These are phyloP conservation scores for Camellia granthamiana DNA, from an alignment of 148 eudicot genomes.

Conservation along the genomic window DNA sequence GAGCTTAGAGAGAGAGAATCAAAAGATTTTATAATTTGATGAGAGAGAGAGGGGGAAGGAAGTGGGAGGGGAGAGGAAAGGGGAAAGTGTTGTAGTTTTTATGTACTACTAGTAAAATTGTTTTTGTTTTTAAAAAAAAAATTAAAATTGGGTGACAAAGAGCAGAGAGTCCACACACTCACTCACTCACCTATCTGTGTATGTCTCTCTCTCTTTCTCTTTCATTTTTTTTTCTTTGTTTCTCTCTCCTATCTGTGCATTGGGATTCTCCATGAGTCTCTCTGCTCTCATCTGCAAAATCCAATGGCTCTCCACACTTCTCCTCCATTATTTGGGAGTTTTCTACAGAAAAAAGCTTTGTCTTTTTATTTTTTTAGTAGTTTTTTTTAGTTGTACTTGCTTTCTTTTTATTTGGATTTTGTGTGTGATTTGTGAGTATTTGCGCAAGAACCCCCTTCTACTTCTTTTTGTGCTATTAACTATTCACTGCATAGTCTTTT, in stretches of 20 bases:
- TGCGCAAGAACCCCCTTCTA: not conserved
- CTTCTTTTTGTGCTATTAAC: not conserved
- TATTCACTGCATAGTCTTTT: not conserved
- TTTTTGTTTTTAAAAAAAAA: too few relatives aligned
- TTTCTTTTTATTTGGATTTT: not conserved
- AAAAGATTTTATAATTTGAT: not conserved
- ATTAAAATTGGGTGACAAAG: not conserved
- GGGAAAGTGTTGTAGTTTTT: not conserved
- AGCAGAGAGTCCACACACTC: slow-evolving; percentile 21
- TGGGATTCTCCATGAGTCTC: slow-evolving; percentile 21
- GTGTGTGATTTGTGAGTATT: not conserved
- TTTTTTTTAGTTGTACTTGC: not conserved
- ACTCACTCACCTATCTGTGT: slow-evolving; percentile 25
- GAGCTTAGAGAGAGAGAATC: slow-evolving; percentile 4
- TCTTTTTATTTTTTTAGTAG: slow-evolving; percentile 5
- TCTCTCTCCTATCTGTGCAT: slow-evolving; percentile 14
- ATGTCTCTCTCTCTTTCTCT: not conserved
- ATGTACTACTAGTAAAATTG: too few relatives aligned
- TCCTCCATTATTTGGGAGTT: slow-evolving; percentile 25
- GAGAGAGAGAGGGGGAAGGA: not conserved
- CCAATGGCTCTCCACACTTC: slow-evolving; percentile 26
- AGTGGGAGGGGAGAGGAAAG: not conserved
- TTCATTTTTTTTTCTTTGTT: too few relatives aligned
- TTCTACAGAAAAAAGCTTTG: not conserved
- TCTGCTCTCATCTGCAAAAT: slow-evolving; percentile 15